Evolutionary conservation across 2,329 filamentous ascomycete genomes (phyloP).

Genomic region (Stemphylium lycopersici): DNA sequence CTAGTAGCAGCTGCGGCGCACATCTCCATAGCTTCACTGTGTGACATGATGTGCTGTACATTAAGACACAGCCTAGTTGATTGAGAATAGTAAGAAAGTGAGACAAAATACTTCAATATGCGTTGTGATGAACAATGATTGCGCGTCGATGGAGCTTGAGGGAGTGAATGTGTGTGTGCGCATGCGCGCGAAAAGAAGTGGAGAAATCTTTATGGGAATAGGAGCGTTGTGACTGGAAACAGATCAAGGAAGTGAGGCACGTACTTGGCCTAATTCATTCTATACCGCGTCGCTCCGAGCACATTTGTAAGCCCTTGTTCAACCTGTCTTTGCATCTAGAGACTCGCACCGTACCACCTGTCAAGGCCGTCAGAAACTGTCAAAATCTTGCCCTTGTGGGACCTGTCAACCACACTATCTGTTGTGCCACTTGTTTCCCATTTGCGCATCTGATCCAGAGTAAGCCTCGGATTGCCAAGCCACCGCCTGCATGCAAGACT

Average conservation of each 20-base stretch:
- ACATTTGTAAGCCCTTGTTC: not conserved
- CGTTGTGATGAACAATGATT: too few species aligned
- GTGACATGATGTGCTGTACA: too few species aligned
- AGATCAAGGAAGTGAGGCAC: not conserved
- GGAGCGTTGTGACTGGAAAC: not conserved
- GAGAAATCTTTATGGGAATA: not conserved
- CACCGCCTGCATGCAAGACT: slow-evolving; percentile 5
- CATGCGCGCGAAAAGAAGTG: too few species aligned
- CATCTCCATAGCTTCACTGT: too few species aligned
- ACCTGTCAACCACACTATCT: not conserved
- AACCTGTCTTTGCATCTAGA: slow-evolving; percentile 2
- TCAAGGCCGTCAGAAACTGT: slow-evolving; percentile 31
- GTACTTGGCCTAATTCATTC: not conserved
- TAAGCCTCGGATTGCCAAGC: slow-evolving; percentile 9
- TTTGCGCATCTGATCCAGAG: slow-evolving; percentile 20
- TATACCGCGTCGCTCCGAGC: not conserved
- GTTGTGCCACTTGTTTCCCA: slow-evolving; percentile 14
- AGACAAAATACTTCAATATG: too few species aligned
- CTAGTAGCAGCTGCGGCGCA: too few species aligned
- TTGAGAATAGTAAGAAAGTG: too few species aligned
- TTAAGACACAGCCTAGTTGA: too few species aligned
- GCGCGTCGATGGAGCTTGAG: too few species aligned
- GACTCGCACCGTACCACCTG: slow-evolving; percentile 32
- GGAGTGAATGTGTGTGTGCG: too few species aligned
- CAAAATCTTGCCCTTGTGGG: slow-evolving; percentile 3